phyloP scores from a whole-genome alignment of 2,329 filamentous ascomycete species.

The Nothophaeocryptopus gaeumannii region DNA sequence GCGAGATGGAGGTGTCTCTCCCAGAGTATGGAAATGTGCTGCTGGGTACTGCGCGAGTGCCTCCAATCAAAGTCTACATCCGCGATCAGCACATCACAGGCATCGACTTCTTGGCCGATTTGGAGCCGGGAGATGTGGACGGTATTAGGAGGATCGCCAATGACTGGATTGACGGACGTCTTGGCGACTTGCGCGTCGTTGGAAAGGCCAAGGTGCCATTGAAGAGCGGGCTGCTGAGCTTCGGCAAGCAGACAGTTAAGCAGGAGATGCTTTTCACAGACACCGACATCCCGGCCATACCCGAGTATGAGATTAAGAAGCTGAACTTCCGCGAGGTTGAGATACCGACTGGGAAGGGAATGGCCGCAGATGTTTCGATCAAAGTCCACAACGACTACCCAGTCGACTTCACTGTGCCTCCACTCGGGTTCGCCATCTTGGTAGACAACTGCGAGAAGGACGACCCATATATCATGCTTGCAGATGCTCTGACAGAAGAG shows the following conservation, averaged over 20 bases:
- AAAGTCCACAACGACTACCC: constrained; percentile 74
- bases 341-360: constrained; percentile 57
- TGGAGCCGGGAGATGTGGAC: constrained; percentile 72
- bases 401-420: constrained; percentile 70
- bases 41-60: constrained; percentile 73
- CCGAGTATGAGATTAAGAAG: constrained; percentile 76
- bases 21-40: constrained; percentile 78
- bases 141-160: constrained; percentile 77
- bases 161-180: constrained; percentile 79
- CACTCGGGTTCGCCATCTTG: constrained; percentile 78
- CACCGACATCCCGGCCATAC: constrained; percentile 69
- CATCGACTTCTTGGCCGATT: constrained; percentile 74
- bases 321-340: constrained; percentile 74
- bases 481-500: constrained; percentile 66
- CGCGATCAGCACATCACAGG: constrained; percentile 73
- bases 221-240: constrained; percentile 72
- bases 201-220: constrained; percentile 72
- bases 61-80: constrained; percentile 71
- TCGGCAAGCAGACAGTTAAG: constrained; percentile 73
- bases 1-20: constrained; percentile 71
- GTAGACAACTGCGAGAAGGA: constrained; percentile 74
- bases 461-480: constrained; percentile 74
- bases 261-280: constrained; percentile 75
- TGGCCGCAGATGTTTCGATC: constrained; percentile 77
- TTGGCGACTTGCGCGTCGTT: constrained; percentile 67